Evolutionary conservation across 2,329 filamentous ascomycete genomes (phyloP).

Genomic region (Colletotrichum tofieldiae): DNA sequence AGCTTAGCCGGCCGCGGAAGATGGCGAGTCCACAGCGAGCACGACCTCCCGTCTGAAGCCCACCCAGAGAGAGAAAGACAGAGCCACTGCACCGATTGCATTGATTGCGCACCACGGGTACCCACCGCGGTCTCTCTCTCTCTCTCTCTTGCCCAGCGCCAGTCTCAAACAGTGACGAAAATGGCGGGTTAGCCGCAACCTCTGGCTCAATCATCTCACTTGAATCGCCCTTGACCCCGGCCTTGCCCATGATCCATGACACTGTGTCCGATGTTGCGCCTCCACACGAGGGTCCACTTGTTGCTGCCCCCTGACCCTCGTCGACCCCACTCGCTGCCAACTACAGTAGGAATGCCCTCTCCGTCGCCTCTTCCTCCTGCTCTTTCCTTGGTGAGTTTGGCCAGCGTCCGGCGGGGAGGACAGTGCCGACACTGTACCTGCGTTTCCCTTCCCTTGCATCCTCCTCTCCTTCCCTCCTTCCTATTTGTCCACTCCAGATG

Average conservation of each 20-base stretch:
- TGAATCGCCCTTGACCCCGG: not conserved
- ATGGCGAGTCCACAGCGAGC: slow-evolving; percentile 27
- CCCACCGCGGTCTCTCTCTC: not conserved
- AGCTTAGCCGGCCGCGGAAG: slow-evolving; percentile 6
- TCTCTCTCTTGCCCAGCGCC: not conserved
- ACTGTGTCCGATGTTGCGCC: slow-evolving; percentile 8
- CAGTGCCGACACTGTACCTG: slow-evolving; percentile 29
- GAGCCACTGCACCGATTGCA: slow-evolving; percentile 8
- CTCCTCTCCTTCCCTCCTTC: slow-evolving; percentile 18
- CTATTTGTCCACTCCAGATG: slow-evolving; percentile 5
- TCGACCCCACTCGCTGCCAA: slow-evolving; percentile 15
- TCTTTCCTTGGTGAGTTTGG: slow-evolving; percentile 6
- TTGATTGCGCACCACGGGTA: not conserved
- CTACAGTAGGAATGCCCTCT: not conserved
- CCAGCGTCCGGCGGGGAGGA: slow-evolving; percentile 3
- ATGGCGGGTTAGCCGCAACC: not conserved
- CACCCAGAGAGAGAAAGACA: not conserved
- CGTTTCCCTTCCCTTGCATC: slow-evolving; percentile 16
- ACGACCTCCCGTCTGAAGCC: slow-evolving; percentile 35
- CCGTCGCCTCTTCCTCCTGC: not conserved
- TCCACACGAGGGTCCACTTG: slow-evolving; percentile 4
- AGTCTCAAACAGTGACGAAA: not conserved
- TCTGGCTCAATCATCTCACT: slow-evolving; percentile 5
- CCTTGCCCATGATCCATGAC: not conserved
- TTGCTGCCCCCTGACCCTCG: slow-evolving; percentile 8